Base-by-base conservation (phyloP, 116 monocot species). In the Phalaenopsis hybrid region DNA sequence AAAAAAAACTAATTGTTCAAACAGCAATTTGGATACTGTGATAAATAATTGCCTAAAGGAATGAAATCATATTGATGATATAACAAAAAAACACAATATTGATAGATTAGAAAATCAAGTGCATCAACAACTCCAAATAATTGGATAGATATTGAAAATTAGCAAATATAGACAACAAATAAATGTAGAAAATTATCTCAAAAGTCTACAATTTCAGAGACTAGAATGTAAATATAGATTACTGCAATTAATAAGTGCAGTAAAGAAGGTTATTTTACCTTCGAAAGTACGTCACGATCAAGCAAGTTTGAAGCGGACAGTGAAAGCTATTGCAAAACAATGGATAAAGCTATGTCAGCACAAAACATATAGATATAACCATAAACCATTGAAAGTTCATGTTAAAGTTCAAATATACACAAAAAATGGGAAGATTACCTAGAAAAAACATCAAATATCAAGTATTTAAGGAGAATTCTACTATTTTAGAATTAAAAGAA, bases 261-360 rank as follows among this genome's bases (percentile, higher is more conserved):
- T 75, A 46, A 31, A 15, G 23, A 52, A 78, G 18, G 75, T 63
- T 8, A 41, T 25, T 57, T 50, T 91, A 96, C 96, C 96, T 94
- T 93, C 28, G 96, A 90, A 65, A 94, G 80, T 16, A 90, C 20
- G 85, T 96, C 96, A 43, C 83, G 88, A 83, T 96, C 86, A 33
- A 82, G 88, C 85, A 96, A 85, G 31, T 92, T 88, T 44, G 92
- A 85, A 82, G 94, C 96, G 37, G 96, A 90, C 21, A 96, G 84
- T 44, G 96, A 93, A 72, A 96, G 78, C 96, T 96, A 89, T 83
- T 79, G 6, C 72, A 85, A 41, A 78, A 69, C 76, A 50, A 61
- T 65, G 49, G 23, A 83, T 44, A 11, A 44, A 59, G 9, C 4
- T 21, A 84, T 77, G 69, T 63, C 50, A 81, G 76, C 48, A 57